Evolutionary conservation across 352 stramenopile genomes (phyloP), one percentile per base, ranked within the genome.

Genomic region (Phytopythium chamaehyphon): DNA sequence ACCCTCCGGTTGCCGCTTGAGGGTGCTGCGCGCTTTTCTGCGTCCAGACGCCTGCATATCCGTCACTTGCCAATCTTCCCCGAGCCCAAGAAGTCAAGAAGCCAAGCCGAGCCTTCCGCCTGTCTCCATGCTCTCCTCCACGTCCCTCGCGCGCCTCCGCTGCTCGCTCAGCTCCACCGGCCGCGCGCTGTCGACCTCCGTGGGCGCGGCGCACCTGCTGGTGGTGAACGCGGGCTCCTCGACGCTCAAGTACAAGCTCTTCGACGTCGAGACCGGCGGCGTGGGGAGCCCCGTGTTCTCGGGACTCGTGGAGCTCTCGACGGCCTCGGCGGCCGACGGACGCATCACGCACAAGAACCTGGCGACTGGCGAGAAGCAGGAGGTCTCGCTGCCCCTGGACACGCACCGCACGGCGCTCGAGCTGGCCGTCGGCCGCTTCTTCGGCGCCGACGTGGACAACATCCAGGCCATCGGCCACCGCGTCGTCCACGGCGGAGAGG

Each of bases 161-260:
- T 45, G 56, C 6, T n/a, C 47, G 22, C 18, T 40, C 40, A 53
- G 33, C 24, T 7, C 57, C 35, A 53, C 55, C 14, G 57, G 50
- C n/a, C 66, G 71, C 38, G 57, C 54, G 37, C 61, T 72, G n/a
- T 70, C 64, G 2, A 48, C 42, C 19, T 59, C 66, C 36, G 47
- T 57, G 36, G 31, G 39, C 14, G 48, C 59, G 39, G 65, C 65
- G 47, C 65, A 66, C 15, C 61, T 90, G 44, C 65, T 90, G 14
- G 79, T 91, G 47, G 66, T 92, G 58, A 94, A 92, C 64, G 73
- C 79, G 22, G 84, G 84, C 44, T 87, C 69, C 47, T 94, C 84
- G 12, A 84, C 82, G 55, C 73, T 94, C 63, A 94, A 94, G 62
- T 94, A 93, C 67, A 91, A 88, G 65, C 65, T 94, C 31, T 94